Conservation (phyloP, 805 yeast species). For the Hanseniaspora jakobsenii region DNA sequence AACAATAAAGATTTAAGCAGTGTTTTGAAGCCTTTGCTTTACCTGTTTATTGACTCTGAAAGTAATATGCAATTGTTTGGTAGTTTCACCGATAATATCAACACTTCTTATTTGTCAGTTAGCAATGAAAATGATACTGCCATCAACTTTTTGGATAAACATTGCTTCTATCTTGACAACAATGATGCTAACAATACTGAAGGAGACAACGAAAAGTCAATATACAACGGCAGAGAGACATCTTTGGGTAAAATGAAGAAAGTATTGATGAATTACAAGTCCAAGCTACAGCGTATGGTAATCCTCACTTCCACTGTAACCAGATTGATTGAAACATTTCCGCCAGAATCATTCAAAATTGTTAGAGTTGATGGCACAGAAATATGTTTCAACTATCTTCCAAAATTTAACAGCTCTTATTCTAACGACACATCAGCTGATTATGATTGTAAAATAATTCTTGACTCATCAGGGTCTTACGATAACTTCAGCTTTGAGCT, state of each 20-base stretch:
- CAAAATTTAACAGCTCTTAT: constrained; percentile 15
- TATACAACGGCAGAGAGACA: constrained; percentile 1
- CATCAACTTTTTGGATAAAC: constrained; percentile 9
- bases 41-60: constrained; percentile 2
- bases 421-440: constrained; percentile 18
- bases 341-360: constrained; percentile 26
- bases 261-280: constrained; percentile 19
- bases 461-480: background rate
- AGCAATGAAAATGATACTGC: constrained; percentile 5
- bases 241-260: constrained; percentile 12
- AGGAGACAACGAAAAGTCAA: background rate
- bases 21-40: constrained; percentile 5
- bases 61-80: constrained; percentile 13
- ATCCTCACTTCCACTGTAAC: constrained; percentile 28
- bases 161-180: constrained; percentile 9
- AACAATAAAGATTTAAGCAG: background rate
- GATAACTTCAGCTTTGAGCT: constrained; percentile 21
- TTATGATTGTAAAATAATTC: constrained; percentile 26
- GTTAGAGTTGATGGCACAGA: constrained; percentile 27
- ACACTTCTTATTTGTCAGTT: constrained; percentile 3
- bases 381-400: constrained; percentile 27
- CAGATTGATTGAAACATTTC: constrained; percentile 26
- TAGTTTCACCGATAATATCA: constrained; percentile 12
- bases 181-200: background rate
- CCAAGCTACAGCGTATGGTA: constrained; percentile 27